phyloP scores from a whole-genome alignment of 1,284 basidiomycete genomes.

The Leucoagaricus sp. region DNA sequence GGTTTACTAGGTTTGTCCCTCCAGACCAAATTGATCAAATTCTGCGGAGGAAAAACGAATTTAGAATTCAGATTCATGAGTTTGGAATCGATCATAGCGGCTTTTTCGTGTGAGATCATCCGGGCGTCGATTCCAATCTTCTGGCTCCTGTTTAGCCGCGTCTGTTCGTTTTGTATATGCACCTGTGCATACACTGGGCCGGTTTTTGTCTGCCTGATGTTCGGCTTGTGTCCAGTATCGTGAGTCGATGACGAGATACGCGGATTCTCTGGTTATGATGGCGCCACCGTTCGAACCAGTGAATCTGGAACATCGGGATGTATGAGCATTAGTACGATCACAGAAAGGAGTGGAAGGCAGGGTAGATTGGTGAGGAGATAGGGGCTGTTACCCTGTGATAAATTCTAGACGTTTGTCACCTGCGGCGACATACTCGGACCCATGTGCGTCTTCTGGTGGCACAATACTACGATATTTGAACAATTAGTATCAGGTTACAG shows the following conservation, averaged over 20 bases:
- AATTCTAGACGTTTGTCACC: slow-evolving; percentile 84
- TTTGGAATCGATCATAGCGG: slow-evolving; percentile 56
- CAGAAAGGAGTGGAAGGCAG: slow-evolving; percentile 1
- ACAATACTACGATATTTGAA: slow-evolving; percentile 47
- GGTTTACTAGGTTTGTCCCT: slow-evolving; percentile 71
- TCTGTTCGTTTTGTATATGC: too few relatives aligned
- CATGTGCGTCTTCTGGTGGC: slow-evolving; percentile 87
- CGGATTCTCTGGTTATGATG: slow-evolving; percentile 65
- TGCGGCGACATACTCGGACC: slow-evolving; percentile 83
- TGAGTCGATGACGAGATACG: slow-evolving; percentile 84
- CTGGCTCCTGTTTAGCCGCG: slow-evolving; percentile 45
- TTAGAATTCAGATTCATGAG: slow-evolving; percentile 58
- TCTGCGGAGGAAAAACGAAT: slow-evolving; percentile 70
- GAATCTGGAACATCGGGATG: too few relatives aligned
- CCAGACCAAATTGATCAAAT: slow-evolving; percentile 89
- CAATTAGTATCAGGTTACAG: not conserved
- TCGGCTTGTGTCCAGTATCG: slow-evolving; percentile 89
- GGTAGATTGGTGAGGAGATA: not conserved
- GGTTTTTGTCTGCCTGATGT: slow-evolving; percentile 75
- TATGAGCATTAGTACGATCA: too few relatives aligned
- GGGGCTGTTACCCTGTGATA: slow-evolving; percentile 72
- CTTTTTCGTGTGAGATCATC: slow-evolving; percentile 79
- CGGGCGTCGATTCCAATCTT: slow-evolving; percentile 89
- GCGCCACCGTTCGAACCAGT: slow-evolving; percentile 86
- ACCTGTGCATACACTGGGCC: slow-evolving; percentile 78